These are phyloP conservation scores for Aspergillus ochraceoroseus DNA, from an alignment of 2,329 filamentous ascomycete genomes.

Conservation along the genomic window DNA sequence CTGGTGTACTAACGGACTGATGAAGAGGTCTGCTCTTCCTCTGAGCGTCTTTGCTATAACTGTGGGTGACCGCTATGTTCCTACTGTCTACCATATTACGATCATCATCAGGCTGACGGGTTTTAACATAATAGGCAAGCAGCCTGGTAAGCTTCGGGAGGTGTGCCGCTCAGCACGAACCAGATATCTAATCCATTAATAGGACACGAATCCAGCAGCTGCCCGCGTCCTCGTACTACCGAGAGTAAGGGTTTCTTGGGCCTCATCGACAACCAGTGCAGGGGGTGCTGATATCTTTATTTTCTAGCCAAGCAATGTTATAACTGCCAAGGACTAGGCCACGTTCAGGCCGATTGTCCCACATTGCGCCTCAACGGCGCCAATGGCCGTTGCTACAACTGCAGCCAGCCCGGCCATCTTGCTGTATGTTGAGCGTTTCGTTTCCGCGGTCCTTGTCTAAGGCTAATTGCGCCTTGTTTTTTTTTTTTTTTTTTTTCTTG, in stretches of 20 bases:
- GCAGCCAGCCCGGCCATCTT: constrained; percentile 86
- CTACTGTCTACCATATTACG: constrained; percentile 10
- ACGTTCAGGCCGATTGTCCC: constrained; percentile 98
- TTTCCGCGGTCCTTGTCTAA: constrained; percentile 1
- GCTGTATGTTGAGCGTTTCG: constrained; percentile 57
- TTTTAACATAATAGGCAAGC: constrained; percentile 36
- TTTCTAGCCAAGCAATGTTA: constrained; percentile 92
- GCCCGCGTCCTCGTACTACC: constrained; percentile 91
- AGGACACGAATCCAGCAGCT: constrained; percentile 96
- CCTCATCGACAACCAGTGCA: constrained; percentile 10
- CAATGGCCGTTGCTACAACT: constrained; percentile 92
- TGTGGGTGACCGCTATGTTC: constrained; percentile 55
- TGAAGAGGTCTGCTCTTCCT: constrained; percentile 92
- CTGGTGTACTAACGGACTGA: constrained; percentile 43
- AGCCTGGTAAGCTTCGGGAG: constrained; percentile 40
- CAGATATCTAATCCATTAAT: constrained; percentile 23
- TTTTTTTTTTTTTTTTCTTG: too few species aligned
- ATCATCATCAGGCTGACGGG: constrained; percentile 19
- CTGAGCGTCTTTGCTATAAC: constrained; percentile 99
- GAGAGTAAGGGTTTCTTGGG: constrained; percentile 58
- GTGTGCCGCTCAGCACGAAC: constrained; percentile 14
- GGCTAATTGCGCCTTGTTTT: constrained; percentile 9
- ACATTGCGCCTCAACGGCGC: constrained; percentile 84
- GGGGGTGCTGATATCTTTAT: constrained; percentile 19
- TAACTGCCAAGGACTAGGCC: constrained; percentile 96